A percentile compares a stretch with the other conserved stretches of the same genome.
These are phyloP conservation scores for Dothidotthia symphoricarpi DNA, from an alignment of 2,329 filamentous ascomycete species.

Conservation along the genomic window DNA sequence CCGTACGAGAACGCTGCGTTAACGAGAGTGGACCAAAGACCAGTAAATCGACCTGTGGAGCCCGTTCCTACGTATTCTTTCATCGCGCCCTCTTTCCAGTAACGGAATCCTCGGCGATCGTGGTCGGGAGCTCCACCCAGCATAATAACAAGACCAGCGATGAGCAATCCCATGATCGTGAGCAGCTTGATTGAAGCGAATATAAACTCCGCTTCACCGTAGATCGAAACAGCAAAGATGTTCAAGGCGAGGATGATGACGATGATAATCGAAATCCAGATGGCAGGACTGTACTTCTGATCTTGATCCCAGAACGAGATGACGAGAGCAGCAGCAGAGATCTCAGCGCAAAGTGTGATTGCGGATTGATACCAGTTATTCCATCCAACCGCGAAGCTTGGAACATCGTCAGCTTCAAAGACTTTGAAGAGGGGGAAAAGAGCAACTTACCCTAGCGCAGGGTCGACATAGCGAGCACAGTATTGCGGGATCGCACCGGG, in stretches of 20 bases:
- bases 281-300: constrained; percentile 29
- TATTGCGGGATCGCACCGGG: constrained; percentile 41
- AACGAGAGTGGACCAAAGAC: constrained; percentile 55
- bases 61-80: constrained; percentile 53
- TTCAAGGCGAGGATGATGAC: constrained; percentile 36
- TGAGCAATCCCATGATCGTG: constrained; percentile 35
- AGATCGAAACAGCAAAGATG: constrained; percentile 39
- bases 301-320: constrained; percentile 37
- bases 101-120: constrained; percentile 57
- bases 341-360: constrained; percentile 39
- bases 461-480: constrained; percentile 48
- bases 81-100: constrained; percentile 65
- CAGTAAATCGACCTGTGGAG: constrained; percentile 61
- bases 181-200: constrained; percentile 53
- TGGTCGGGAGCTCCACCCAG: constrained; percentile 39
- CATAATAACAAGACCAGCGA: constrained; percentile 34
- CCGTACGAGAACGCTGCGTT: constrained; percentile 50
- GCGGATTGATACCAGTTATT: constrained; percentile 35
- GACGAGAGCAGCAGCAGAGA: constrained; percentile 36
- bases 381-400: constrained; percentile 18
- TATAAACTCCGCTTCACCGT: constrained; percentile 49
- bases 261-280: constrained; percentile 40
- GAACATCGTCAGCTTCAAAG: neutral
- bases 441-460: constrained; percentile 34
- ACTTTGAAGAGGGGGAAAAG: constrained; percentile 4